Conservation (phyloP, 306 rosid species). For the Gleditsia sinensis region DNA sequence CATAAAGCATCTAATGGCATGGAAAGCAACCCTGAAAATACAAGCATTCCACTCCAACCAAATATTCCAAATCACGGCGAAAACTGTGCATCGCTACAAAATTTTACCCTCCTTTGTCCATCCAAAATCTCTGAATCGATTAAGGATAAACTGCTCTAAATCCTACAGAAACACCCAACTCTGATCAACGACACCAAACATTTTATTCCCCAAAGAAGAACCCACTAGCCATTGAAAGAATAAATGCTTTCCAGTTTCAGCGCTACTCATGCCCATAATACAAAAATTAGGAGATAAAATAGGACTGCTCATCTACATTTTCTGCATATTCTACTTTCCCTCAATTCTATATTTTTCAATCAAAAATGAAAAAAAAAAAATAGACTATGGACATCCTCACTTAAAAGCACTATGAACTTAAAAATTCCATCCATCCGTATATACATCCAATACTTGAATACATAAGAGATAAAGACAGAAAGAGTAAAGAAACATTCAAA, state of each 20-base stretch:
- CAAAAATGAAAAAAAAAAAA: neutral
- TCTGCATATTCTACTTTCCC: neutral
- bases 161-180: neutral
- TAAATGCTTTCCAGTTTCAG: neutral
- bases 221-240: neutral
- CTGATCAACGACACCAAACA: neutral
- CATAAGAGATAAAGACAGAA: neutral
- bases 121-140: neutral
- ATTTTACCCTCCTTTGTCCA: neutral
- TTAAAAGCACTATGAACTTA: neutral
- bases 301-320: slow-evolving; percentile 6
- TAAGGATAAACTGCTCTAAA: neutral
- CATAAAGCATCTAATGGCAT: neutral
- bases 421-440: neutral
- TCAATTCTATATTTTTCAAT: neutral
- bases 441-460: neutral
- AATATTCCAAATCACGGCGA: neutral
- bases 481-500: neutral
- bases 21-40: neutral
- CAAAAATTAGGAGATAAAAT: neutral
- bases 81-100: neutral
- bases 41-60: neutral
- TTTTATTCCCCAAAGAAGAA: neutral
- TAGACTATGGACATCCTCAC: neutral
- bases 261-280: neutral